Conservation (phyloP, 2,329 filamentous ascomycete species). For the Colletotrichum gigasporum region DNA sequence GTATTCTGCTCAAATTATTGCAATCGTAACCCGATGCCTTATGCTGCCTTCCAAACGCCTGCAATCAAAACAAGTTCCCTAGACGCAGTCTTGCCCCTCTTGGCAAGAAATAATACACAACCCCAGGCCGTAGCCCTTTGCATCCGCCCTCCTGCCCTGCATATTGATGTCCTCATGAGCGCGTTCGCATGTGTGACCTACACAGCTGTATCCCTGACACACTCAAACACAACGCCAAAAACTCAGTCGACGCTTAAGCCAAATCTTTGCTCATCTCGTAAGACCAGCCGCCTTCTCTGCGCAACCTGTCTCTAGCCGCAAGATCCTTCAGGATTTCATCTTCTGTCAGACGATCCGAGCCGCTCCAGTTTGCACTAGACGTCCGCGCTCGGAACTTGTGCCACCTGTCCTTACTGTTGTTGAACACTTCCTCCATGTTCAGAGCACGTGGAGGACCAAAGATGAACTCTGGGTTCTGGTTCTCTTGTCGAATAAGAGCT, state of each 20-base stretch:
- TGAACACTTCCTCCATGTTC: slow-evolving; percentile 97
- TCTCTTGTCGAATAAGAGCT: slow-evolving; percentile 83
- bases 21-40: slow-evolving; percentile 16
- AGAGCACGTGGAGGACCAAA: slow-evolving; percentile 90
- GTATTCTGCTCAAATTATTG: slow-evolving; percentile 22
- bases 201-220: slow-evolving; percentile 25
- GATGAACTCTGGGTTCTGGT: slow-evolving; percentile 83
- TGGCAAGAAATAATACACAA: slow-evolving; percentile 16
- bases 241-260: slow-evolving; percentile 41
- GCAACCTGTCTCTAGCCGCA: slow-evolving; percentile 80
- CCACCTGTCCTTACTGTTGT: slow-evolving; percentile 83
- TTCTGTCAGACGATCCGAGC: slow-evolving; percentile 82
- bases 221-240: slow-evolving; percentile 22
- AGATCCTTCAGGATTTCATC: slow-evolving; percentile 86
- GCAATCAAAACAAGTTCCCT: slow-evolving; percentile 2
- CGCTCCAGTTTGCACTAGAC: slow-evolving; percentile 93
- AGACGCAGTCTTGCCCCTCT: not conserved
- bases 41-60: slow-evolving; percentile 25
- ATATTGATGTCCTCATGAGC: slow-evolving; percentile 24
- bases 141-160: not conserved
- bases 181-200: slow-evolving; percentile 28
- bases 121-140: slow-evolving; percentile 1
- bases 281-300: slow-evolving; percentile 86
- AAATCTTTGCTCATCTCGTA: slow-evolving; percentile 67
- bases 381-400: slow-evolving; percentile 91